These are phyloP conservation scores for Chalciporus pseudorubinellus DNA, from an alignment of 768 basidiomycete species.

Conservation along the genomic window DNA sequence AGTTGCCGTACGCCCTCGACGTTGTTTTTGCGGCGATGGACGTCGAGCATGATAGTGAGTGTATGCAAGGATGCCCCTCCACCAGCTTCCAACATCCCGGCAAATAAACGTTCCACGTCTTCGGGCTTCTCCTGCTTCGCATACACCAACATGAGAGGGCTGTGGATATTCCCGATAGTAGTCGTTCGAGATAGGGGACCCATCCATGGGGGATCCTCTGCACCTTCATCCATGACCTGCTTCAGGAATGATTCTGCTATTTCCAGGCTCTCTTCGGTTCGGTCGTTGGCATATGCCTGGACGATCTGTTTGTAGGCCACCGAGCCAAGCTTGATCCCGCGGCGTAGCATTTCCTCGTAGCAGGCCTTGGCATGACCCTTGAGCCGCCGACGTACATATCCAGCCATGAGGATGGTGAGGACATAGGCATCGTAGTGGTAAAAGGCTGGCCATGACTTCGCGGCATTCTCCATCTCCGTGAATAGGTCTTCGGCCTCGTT, in stretches of 20 bases:
- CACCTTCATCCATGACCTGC: slow-evolving; percentile 41
- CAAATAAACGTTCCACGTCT: slow-evolving; percentile 56
- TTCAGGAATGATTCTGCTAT: slow-evolving; percentile 68
- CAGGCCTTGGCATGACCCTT: slow-evolving; percentile 55
- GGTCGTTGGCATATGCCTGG: slow-evolving; percentile 52
- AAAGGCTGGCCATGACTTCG: slow-evolving; percentile 33
- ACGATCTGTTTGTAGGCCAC: slow-evolving; percentile 70
- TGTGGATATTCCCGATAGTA: slow-evolving; percentile 54
- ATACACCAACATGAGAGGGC: slow-evolving; percentile 59
- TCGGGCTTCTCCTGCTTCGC: slow-evolving; percentile 41
- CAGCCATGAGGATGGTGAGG: slow-evolving; percentile 74
- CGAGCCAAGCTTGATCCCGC: slow-evolving; percentile 64
- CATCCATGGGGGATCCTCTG: slow-evolving; percentile 38
- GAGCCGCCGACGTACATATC: slow-evolving; percentile 59
- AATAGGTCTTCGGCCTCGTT: slow-evolving; percentile 64
- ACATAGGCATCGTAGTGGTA: slow-evolving; percentile 54
- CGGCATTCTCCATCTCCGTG: slow-evolving; percentile 58
- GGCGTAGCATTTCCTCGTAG: slow-evolving; percentile 67
- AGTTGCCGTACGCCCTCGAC: slow-evolving; percentile 52
- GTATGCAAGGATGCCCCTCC: slow-evolving; percentile 57
- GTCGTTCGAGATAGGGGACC: slow-evolving; percentile 38
- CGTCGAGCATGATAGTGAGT: slow-evolving; percentile 66
- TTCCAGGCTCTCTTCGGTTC: slow-evolving; percentile 46
- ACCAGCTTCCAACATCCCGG: slow-evolving; percentile 51
- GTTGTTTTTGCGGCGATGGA: slow-evolving; percentile 60